Base-by-base conservation (phyloP, 352 stramenopile species). In the Phytophthora kernoviae region DNA sequence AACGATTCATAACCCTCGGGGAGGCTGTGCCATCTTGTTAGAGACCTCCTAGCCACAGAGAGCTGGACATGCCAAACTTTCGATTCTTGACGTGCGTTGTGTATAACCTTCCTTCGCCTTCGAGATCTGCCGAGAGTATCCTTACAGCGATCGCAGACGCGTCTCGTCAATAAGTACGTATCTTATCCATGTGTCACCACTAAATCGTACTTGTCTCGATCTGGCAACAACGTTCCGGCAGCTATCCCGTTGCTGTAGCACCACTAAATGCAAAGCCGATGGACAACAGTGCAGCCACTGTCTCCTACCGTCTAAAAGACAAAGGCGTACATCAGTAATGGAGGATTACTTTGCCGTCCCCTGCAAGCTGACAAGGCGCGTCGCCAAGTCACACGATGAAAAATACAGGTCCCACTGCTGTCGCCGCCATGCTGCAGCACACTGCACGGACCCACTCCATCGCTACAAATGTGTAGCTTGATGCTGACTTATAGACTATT, bases 351-450 rank as follows among this genome's bases (percentile, higher is more conserved):
- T 20, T 26, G 27, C 9, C 45, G 2, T 27, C 36, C 24, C 24
- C 24, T 30, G 24, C 24, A 30, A 30, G 24, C 24, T 30, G 24
- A 30, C 24, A 30, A 30, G 24, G 24, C 24, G 24, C 20, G 41
- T 47, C 41, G 41, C 32, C 47, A 30, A 30, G 40, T 52, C 41
- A 42, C 41, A 65, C 52, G 27, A 49, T 43, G 45, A 49, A 62
- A 43, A 43, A 51, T 18, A 11, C 17, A 22, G 9, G 40, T 55
- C 52, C 59, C 59, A 63, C 59, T 68, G 32, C 59, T 44, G 45
- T 58, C 57, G 39, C 39, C 46, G 47, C 44, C 49, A n/a, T 18
- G 24, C 39, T 22, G 37, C 10, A 30, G 6, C 24, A 30, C 24
- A 30, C 24, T 30, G 24, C 24, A 30, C 24, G 24, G 3, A 30